Percentiles rank a stretch among this genome's conserved stretches.
Evolutionary conservation across 148 eudicot genomes (phyloP).

Genomic region (Rhododendron henanense): DNA sequence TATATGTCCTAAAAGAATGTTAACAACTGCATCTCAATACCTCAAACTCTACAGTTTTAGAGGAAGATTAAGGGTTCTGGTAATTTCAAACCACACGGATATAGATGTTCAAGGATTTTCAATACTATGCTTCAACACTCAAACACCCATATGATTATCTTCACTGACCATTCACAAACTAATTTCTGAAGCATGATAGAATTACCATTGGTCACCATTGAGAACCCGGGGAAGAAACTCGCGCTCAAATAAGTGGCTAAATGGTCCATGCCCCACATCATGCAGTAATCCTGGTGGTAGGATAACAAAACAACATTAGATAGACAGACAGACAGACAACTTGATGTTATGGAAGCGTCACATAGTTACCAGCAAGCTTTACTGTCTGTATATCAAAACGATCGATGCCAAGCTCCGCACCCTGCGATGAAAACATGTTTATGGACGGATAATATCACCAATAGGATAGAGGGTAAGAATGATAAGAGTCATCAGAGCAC

Average conservation of each 20-base stretch:
- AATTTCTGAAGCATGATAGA: background rate
- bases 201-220: no score
- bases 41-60: background rate
- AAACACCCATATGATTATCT: background rate
- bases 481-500: background rate
- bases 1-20: background rate
- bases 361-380: no score
- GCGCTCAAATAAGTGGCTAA: no score
- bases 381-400: no score
- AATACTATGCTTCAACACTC: background rate
- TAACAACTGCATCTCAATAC: background rate
- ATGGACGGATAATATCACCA: background rate
- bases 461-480: slow-evolving; percentile 10
- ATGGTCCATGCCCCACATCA: no score
- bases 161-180: background rate
- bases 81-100: background rate
- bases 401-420: no score
- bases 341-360: no score
- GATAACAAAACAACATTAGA: no score
- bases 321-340: no score
- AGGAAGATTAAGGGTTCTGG: background rate
- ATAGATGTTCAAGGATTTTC: background rate
- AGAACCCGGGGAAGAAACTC: no score
- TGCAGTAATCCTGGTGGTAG: no score
- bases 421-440: no score